Conservation (phyloP, 495 filamentous ascomycete species). For the Hypoxylon lenormandii region DNA sequence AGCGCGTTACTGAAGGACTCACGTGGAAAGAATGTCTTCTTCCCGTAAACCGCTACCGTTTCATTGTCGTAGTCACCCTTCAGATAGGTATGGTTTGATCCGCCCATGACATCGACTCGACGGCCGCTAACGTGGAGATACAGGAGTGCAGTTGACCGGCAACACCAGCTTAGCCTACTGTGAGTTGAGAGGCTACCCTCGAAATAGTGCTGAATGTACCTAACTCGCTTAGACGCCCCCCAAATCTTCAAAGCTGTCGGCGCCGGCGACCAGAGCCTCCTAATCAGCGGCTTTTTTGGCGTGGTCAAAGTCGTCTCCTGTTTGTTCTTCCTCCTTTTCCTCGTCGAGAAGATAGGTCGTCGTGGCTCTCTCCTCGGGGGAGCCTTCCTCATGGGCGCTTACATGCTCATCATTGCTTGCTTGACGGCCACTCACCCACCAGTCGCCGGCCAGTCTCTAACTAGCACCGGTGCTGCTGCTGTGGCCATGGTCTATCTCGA, state of each 20-base stretch:
- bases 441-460: slow-evolving; percentile 39
- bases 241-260: slow-evolving; percentile 64
- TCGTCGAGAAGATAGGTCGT: slow-evolving; percentile 57
- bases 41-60: slow-evolving; percentile 60
- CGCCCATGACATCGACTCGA: neutral
- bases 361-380: slow-evolving; percentile 54
- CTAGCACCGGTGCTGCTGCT: slow-evolving; percentile 58
- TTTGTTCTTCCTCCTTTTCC: slow-evolving; percentile 55
- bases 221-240: slow-evolving; percentile 51
- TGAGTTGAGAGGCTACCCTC: slow-evolving; percentile 12
- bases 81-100: slow-evolving; percentile 43
- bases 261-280: slow-evolving; percentile 55
- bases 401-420: slow-evolving; percentile 48
- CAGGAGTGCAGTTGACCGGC: slow-evolving; percentile 62
- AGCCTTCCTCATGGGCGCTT: slow-evolving; percentile 53
- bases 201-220: neutral
- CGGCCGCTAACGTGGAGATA: neutral
- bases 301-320: slow-evolving; percentile 61
- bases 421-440: slow-evolving; percentile 59
- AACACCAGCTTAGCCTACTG: slow-evolving; percentile 64
- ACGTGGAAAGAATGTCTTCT: slow-evolving; percentile 60
- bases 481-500: slow-evolving; percentile 65
- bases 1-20: slow-evolving; percentile 58
- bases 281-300: slow-evolving; percentile 64
- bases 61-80: slow-evolving; percentile 58